These are phyloP conservation scores for Hymenoscyphus fructigenus DNA, from an alignment of 2,329 filamentous ascomycete genomes.

Conservation along the genomic window DNA sequence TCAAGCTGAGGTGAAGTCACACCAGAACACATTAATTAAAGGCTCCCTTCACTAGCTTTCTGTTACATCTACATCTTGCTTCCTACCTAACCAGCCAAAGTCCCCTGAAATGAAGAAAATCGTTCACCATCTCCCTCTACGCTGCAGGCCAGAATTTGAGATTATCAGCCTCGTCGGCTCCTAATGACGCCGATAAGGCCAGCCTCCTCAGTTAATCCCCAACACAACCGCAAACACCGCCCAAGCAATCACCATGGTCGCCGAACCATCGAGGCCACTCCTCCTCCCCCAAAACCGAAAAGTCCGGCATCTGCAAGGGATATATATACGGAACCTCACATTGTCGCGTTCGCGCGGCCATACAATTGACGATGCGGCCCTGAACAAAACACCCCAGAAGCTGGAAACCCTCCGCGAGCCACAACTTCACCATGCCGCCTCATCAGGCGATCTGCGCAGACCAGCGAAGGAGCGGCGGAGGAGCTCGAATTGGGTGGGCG, in stretches of 20 bases:
- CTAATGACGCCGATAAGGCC: not conserved
- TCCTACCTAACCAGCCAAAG: too few species aligned
- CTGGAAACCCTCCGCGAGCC: conserved; percentile 48
- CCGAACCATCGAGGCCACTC: conserved; percentile 42
- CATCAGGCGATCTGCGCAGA: conserved; percentile 50
- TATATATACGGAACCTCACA: conserved; percentile 83
- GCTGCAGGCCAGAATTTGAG: not conserved
- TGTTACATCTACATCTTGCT: too few species aligned
- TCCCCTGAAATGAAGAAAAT: conserved; percentile 1
- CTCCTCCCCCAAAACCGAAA: conserved; percentile 76
- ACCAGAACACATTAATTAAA: too few species aligned
- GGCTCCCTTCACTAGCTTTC: too few species aligned
- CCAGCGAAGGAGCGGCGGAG: conserved; percentile 49
- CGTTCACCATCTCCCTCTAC: not conserved
- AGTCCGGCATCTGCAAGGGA: conserved; percentile 80
- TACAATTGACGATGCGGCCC: conserved; percentile 75
- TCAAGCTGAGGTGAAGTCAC: too few species aligned
- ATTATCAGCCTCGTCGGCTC: not conserved
- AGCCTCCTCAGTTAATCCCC: not conserved
- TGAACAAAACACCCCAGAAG: conserved; percentile 66
- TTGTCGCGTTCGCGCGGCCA: conserved; percentile 57
- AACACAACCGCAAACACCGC: not conserved
- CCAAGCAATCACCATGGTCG: conserved; percentile 30
- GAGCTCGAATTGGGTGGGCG: conserved; percentile 62
- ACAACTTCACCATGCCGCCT: conserved; percentile 55